These are phyloP conservation scores for Sporothrix dimorphospora DNA, from an alignment of 2,329 filamentous ascomycete genomes.

Conservation along the genomic window DNA sequence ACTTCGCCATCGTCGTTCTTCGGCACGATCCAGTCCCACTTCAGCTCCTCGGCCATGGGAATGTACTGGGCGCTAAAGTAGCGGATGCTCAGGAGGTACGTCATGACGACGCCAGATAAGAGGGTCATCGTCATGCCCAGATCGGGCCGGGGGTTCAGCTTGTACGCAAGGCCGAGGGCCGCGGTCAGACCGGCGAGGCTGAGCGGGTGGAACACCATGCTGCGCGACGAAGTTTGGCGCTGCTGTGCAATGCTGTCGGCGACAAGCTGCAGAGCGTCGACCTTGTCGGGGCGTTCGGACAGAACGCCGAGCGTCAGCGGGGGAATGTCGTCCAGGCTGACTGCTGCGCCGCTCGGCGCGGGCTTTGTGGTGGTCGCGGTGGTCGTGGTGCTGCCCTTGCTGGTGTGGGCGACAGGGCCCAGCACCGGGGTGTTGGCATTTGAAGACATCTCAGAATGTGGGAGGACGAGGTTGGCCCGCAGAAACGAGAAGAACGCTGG, in stretches of 20 bases:
- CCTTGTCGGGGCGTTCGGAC: conserved; percentile 60
- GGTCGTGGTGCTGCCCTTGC: conserved; percentile 20
- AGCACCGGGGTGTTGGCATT: conserved; percentile 67
- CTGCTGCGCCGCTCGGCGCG: conserved; percentile 29
- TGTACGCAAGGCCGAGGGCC: conserved; percentile 50
- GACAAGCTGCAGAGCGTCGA: conserved; percentile 71
- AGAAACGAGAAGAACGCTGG: conserved; percentile 82
- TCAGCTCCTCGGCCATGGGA: conserved; percentile 61
- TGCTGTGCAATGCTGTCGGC: conserved; percentile 84
- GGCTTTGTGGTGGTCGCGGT: neutral
- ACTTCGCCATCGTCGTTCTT: conserved; percentile 35
- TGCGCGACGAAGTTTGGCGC: conserved; percentile 66
- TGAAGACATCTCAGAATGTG: conserved; percentile 62
- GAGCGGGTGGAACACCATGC: conserved; percentile 66
- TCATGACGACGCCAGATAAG: conserved; percentile 63
- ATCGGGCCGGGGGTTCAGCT: conserved; percentile 51
- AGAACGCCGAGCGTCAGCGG: conserved; percentile 65
- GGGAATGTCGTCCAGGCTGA: conserved; percentile 57
- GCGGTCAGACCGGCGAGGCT: conserved; percentile 53
- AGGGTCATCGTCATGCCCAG: conserved; percentile 60
- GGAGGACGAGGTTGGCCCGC: conserved; percentile 76
- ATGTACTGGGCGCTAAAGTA: conserved; percentile 66
- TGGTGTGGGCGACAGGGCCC: conserved; percentile 51
- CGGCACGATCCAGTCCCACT: conserved; percentile 62
- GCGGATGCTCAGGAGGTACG: conserved; percentile 64